These are phyloP conservation scores for Aspergillus egyptiacus DNA, from an alignment of 495 filamentous ascomycete genomes.

Conservation along the genomic window DNA sequence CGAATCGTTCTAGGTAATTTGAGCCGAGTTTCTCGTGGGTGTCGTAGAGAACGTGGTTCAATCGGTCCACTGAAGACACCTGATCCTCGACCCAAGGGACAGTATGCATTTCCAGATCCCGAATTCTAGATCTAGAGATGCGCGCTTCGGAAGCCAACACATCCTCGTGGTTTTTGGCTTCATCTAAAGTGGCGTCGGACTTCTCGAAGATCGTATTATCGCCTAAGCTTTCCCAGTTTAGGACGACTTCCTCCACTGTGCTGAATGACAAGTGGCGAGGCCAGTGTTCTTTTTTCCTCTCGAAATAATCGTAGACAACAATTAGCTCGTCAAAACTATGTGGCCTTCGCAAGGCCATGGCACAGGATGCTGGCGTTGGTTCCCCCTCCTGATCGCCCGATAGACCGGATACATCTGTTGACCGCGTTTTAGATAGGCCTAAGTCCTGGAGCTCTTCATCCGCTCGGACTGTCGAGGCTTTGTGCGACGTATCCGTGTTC, in stretches of 20 bases:
- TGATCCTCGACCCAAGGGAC: constrained; percentile 63
- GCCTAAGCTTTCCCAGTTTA: constrained; percentile 57
- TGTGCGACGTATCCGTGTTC: constrained; percentile 17
- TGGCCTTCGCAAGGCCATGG: constrained; percentile 38
- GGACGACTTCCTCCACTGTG: constrained; percentile 77
- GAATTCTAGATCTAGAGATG: constrained; percentile 50
- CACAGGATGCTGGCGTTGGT: constrained; percentile 23
- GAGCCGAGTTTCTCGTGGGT: constrained; percentile 62
- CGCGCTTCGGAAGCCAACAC: constrained; percentile 54
- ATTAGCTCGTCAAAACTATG: constrained; percentile 41
- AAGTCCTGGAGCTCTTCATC: constrained; percentile 30
- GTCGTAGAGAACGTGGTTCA: constrained; percentile 54
- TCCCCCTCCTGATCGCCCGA: constrained; percentile 26
- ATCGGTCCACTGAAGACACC: constrained; percentile 53
- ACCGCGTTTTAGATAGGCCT: constrained; percentile 28
- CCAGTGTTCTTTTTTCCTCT: constrained; percentile 42
- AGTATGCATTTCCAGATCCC: constrained; percentile 40
- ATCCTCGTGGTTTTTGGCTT: constrained; percentile 42
- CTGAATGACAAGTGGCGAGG: constrained; percentile 83
- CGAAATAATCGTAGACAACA: constrained; percentile 17
- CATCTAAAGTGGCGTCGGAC: constrained; percentile 28
- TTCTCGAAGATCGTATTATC: constrained; percentile 30
- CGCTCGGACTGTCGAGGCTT: constrained; percentile 13
- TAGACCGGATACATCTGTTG: constrained; percentile 34
- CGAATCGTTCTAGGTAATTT: constrained; percentile 60